Base-by-base conservation (phyloP, 768 basidiomycete genomes). In the Pulveroboletus sp. region DNA sequence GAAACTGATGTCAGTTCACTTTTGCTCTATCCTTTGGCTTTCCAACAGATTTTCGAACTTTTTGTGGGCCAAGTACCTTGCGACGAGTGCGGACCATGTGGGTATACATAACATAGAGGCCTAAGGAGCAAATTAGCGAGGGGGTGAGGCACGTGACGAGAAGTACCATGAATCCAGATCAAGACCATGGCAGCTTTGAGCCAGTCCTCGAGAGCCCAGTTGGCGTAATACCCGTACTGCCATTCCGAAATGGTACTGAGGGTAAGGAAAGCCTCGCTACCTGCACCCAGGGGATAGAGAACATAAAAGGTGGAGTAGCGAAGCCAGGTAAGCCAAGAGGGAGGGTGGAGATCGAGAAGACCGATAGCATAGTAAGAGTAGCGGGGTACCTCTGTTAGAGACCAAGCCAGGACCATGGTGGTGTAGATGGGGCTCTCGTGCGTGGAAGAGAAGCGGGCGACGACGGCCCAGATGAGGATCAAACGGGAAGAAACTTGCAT, bases 251-350 rank as follows among this genome's bases (percentile, higher is more conserved):
- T 77, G 5, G 90, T 87, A 1, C 84, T 77, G 61, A 83, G 84
- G 62, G 84, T 86, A 49, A 95, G 76, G 64, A 86, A 80, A 0
- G 93, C 93, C 69, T 99, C 96, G 21, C 90, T 93, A 6, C 80
- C 78, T 1, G 96, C 95, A 39, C 96, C 96, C 21, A 93, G 65
- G 5, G 91, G 93, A 71, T 99, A 98, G n/a, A 97, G 79, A 41
- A 93, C 53, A 69, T 87, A 95, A 70, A 98, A 99, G 8, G 91
- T 81, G 17, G 93, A 89, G 76, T 98, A 99, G 47, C 95, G 91
- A 38, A 86, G 66, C 73, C 78, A 87, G 24, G 83, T 71, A 38
- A 90, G 77, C 73, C 77, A 85, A 6, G 78, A 57, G 11, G 89
- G 79, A 14, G 67, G 30, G 3, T 51, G 53, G 18, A 76, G 67